These are phyloP conservation scores for Angomonas desouzai DNA, from an alignment of 208 protist genomes.

Conservation along the genomic window DNA sequence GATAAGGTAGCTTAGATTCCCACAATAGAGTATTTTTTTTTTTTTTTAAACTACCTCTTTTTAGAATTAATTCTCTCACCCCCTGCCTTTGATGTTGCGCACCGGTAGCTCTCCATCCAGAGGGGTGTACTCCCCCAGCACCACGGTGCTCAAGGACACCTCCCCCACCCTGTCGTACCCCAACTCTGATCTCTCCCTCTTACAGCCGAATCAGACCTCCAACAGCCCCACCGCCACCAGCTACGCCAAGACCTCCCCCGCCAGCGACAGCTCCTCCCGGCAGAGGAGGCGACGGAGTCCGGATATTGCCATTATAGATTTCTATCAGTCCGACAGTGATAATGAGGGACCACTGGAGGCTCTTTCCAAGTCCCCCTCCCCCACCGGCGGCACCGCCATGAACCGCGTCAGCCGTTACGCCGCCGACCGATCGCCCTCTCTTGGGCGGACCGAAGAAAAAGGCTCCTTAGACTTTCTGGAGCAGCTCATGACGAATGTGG, in stretches of 20 bases:
- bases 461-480: background rate
- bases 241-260: background rate
- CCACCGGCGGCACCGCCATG: background rate
- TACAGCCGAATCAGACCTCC: background rate
- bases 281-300: background rate
- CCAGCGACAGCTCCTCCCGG: slow-evolving; percentile 1
- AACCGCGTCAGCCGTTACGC: background rate
- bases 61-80: too few species aligned
- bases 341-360: background rate
- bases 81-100: background rate
- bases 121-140: background rate
- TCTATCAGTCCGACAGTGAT: background rate
- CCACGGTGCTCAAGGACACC: background rate
- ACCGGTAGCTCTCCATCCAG: background rate
- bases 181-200: background rate
- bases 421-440: background rate
- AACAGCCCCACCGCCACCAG: background rate
- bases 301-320: slow-evolving; percentile 5
- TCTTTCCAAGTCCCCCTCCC: background rate
- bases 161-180: background rate
- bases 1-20: too few species aligned
- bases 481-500: background rate
- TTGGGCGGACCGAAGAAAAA: background rate
- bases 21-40: slow-evolving; percentile 4
- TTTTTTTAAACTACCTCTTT: background rate